Conservation (phyloP, 306 rosid genomes). For the Myrica gale region DNA sequence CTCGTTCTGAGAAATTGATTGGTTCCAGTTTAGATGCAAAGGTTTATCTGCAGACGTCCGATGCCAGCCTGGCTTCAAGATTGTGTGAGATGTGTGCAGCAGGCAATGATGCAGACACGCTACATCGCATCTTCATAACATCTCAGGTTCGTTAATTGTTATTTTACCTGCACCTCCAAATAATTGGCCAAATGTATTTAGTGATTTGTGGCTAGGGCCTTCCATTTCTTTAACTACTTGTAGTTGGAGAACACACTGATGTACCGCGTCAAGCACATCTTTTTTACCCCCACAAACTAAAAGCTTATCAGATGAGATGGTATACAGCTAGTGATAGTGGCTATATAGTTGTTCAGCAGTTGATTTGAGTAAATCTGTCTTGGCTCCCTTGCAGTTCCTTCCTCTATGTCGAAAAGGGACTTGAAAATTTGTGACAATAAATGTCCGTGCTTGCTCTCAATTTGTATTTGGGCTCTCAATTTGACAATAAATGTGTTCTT, state of each 20-base stretch:
- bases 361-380: neutral
- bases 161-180: constrained; percentile 1
- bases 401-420: neutral
- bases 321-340: neutral
- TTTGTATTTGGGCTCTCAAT: neutral
- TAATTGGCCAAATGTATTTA: neutral
- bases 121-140: constrained; percentile 72
- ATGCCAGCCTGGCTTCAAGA: constrained; percentile 57
- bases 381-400: neutral
- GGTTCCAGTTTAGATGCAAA: constrained; percentile 97
- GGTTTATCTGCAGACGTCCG: constrained; percentile 63
- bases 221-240: neutral
- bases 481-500: neutral
- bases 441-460: neutral
- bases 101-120: constrained; percentile 63
- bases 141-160: constrained; percentile 65
- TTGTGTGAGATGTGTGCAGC: constrained; percentile 59
- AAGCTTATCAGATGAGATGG: neutral
- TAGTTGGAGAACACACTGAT: neutral
- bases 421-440: neutral
- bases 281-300: neutral
- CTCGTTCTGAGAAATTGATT: constrained; percentile 70
- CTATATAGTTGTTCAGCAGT: neutral
- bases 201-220: neutral
- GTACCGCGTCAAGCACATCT: neutral